phyloP scores from a whole-genome alignment of 306 rosid species.

The Fragaria nilgerrensis region DNA sequence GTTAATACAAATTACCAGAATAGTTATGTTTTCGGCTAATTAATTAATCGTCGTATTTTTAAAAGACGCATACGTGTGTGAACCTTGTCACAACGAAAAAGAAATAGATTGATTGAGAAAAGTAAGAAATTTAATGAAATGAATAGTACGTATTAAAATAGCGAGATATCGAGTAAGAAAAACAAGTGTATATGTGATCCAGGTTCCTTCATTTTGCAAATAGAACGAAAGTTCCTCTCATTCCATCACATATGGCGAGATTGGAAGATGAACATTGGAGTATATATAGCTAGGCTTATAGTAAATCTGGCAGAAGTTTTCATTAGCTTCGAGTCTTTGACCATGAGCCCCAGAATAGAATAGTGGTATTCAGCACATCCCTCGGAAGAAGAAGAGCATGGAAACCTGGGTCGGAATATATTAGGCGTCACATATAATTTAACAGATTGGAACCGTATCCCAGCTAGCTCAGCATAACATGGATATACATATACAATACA shows the following conservation, averaged over 20 bases:
- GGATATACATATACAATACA: neutral
- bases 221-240: too few relatives aligned
- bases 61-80: neutral
- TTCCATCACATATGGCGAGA: too few relatives aligned
- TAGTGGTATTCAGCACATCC: constrained; percentile 13
- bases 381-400: neutral
- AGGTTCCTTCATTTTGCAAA: too few relatives aligned
- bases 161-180: too few relatives aligned
- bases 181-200: too few relatives aligned
- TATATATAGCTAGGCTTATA: neutral
- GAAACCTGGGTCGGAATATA: constrained; percentile 8
- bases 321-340: neutral
- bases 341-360: neutral
- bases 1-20: too few relatives aligned
- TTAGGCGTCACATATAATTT: neutral
- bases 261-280: neutral
- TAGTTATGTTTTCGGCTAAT: neutral
- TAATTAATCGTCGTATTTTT: too few relatives aligned
- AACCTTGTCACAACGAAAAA: neutral
- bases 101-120: too few relatives aligned
- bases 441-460: constrained; percentile 3
- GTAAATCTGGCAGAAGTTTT: neutral
- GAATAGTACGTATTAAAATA: too few relatives aligned
- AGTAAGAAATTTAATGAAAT: too few relatives aligned
- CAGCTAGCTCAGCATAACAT: neutral